Evolutionary conservation across 2,329 filamentous ascomycete species (phyloP).

Genomic region (Fusarium robinianum): DNA sequence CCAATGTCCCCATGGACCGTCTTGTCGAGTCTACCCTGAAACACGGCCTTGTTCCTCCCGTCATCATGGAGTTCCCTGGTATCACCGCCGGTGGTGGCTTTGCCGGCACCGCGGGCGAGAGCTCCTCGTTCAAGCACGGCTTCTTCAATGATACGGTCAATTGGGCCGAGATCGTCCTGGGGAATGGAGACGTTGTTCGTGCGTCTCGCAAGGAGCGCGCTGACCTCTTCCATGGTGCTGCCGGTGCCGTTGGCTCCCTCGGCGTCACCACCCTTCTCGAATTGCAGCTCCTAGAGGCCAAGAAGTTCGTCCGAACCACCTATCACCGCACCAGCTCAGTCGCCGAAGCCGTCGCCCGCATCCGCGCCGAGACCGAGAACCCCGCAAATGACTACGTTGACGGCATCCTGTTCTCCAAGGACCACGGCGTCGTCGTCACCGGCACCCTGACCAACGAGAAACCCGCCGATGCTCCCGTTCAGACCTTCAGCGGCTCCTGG

Average conservation of each 20-base stretch:
- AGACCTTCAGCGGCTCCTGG: slow-evolving; percentile 61
- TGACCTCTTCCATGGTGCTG: slow-evolving; percentile 68
- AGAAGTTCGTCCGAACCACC: slow-evolving; percentile 59
- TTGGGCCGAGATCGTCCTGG: slow-evolving; percentile 67
- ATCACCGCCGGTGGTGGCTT: slow-evolving; percentile 73
- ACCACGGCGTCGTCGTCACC: slow-evolving; percentile 62
- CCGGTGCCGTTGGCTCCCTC: slow-evolving; percentile 68
- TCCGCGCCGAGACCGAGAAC: slow-evolving; percentile 50
- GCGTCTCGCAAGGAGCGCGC: slow-evolving; percentile 58
- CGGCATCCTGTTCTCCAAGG: slow-evolving; percentile 64
- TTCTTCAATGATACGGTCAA: slow-evolving; percentile 67
- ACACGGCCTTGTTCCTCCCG: slow-evolving; percentile 62
- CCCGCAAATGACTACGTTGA: slow-evolving; percentile 66
- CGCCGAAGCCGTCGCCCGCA: slow-evolving; percentile 43
- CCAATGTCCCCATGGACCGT: slow-evolving; percentile 70
- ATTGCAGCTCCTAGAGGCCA: slow-evolving; percentile 60
- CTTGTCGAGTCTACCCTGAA: slow-evolving; percentile 62
- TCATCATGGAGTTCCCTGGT: slow-evolving; percentile 73
- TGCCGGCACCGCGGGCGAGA: slow-evolving; percentile 68
- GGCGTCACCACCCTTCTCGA: slow-evolving; percentile 69
- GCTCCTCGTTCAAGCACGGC: slow-evolving; percentile 68
- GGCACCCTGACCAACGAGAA: slow-evolving; percentile 59
- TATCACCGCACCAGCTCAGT: slow-evolving; percentile 55
- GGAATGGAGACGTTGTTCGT: slow-evolving; percentile 59
- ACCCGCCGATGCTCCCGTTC: slow-evolving; percentile 43